A percentile compares a stretch with the other conserved stretches of the same genome.
Evolutionary conservation across 2,329 filamentous ascomycete genomes (phyloP).

Genomic region (Drechslerella coelobrocha): DNA sequence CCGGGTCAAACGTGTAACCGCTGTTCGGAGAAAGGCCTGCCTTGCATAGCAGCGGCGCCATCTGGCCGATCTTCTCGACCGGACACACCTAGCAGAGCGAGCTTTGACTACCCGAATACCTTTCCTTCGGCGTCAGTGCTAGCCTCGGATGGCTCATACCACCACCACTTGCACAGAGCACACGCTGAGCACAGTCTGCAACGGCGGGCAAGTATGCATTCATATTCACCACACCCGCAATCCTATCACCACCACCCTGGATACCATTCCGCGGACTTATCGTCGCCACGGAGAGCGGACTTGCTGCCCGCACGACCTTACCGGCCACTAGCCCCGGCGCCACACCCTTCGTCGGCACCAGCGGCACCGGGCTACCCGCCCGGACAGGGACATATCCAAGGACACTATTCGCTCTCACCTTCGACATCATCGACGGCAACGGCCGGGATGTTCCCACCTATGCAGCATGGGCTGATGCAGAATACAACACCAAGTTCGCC

Average conservation of each 20-base stretch:
- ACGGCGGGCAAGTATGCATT: constrained; percentile 39
- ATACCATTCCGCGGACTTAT: constrained; percentile 33
- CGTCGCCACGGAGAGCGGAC: constrained; percentile 21
- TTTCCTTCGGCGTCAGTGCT: constrained; percentile 29
- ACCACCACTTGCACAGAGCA: constrained; percentile 16
- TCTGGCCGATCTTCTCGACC: constrained; percentile 42
- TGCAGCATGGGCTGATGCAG: constrained; percentile 6
- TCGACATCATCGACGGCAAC: constrained; percentile 18
- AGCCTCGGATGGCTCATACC: constrained; percentile 29
- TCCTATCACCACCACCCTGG: constrained; percentile 28
- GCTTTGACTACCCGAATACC: constrained; percentile 41
- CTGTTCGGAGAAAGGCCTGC: constrained; percentile 41
- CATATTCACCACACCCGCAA: constrained; percentile 42
- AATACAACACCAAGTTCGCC: constrained; percentile 22
- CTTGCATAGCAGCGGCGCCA: constrained; percentile 41
- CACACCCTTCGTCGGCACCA: constrained; percentile 23
- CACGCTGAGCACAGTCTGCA: constrained; percentile 35
- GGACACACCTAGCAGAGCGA: constrained; percentile 41
- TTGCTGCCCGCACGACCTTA: constrained; percentile 30
- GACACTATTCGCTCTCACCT: too few relatives aligned
- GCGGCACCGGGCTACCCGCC: constrained; percentile 13
- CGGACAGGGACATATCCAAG: constrained; percentile 15
- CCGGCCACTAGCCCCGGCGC: constrained; percentile 39
- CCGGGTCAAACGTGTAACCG: constrained; percentile 47
- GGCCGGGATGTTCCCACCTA: constrained; percentile 29